Base-by-base conservation (phyloP, 768 basidiomycete genomes). In the Lactifluus rugatus region DNA sequence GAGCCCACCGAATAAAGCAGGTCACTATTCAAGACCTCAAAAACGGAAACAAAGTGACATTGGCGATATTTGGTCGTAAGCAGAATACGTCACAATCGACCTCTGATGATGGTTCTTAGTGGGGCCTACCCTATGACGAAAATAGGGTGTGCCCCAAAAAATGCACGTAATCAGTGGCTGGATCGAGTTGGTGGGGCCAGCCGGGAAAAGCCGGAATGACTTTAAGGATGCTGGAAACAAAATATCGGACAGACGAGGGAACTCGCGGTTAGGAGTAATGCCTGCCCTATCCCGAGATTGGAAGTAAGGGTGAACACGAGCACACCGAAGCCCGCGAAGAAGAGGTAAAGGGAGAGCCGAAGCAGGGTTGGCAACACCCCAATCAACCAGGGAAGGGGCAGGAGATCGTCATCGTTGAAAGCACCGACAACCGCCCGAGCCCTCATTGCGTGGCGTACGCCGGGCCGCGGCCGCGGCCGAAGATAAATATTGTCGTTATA, bases 291-390 rank as follows among this genome's bases (percentile, higher is more conserved):
- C 21, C 56, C 56, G 13, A 44, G 42, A 2, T 25, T 23, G 16
- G 32, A 13, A 34, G 56, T 63, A 37, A 66, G 66, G 19, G 73
- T 68, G 58, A 67, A 68, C 32, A 80, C 67, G 66, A 81, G 78
- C 19, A 73, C 70, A 39, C 78, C 67, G 28, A 82, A 70, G 39
- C 77, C 76, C 34, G 75, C 71, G 65, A 82, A 74, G 66, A 80
- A 80, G 4, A 80, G 69, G 23, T 76, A 70, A 9, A 79, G 70
- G 1, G 78, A 75, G 7, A 75, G 65, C 57, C 80, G 79, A n/a
- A 81, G 70, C 11, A 80, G 71, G 25, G 73, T 67, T 0, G 79
- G 79, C 37, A 81, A 73, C 14, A 70, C 61, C 34, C 74, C 72
- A 3, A 79, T 73, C 13, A 80, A 64, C 9, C 70, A 66, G 7